Conservation (phyloP, 805 yeast genomes). For the Hanseniaspora nectarophila region DNA sequence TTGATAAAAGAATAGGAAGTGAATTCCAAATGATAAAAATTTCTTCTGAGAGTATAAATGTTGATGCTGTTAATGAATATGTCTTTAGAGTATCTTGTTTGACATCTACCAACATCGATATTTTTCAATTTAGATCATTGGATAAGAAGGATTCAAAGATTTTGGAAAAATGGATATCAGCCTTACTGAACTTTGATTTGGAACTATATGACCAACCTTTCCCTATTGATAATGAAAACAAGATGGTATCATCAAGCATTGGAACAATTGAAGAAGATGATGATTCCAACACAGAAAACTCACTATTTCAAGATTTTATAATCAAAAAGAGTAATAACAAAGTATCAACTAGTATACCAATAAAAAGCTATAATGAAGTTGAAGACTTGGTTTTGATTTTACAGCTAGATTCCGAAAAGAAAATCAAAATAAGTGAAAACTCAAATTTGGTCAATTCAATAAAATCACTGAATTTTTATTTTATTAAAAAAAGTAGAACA, state of each 20-base stretch:
- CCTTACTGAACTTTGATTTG: conserved; percentile 28
- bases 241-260: conserved; percentile 2
- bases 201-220: conserved; percentile 24
- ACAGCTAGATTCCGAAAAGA: conserved; percentile 22
- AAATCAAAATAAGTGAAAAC: conserved; percentile 9
- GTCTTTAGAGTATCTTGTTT: conserved; percentile 19
- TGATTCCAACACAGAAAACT: neutral
- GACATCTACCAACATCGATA: conserved; percentile 18
- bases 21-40: neutral
- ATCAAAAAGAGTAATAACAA: conserved; percentile 1
- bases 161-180: conserved; percentile 35
- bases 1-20: neutral
- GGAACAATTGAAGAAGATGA: conserved; percentile 15
- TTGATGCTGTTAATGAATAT: conserved; percentile 16
- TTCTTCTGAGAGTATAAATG: conserved; percentile 20
- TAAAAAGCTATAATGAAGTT: conserved; percentile 16
- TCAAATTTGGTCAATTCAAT: conserved; percentile 5
- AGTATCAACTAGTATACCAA: neutral
- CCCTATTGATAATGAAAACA: conserved; percentile 22
- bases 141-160: conserved; percentile 25
- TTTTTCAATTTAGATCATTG: conserved; percentile 21
- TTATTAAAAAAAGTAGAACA: neutral
- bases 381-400: conserved; percentile 22
- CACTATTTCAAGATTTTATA: conserved; percentile 1
- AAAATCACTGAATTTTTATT: neutral